A percentile compares a stretch with the other conserved stretches of the same genome.
These are phyloP conservation scores for Brettanomyces anomalus DNA, from an alignment of 805 yeast species.

Conservation along the genomic window DNA sequence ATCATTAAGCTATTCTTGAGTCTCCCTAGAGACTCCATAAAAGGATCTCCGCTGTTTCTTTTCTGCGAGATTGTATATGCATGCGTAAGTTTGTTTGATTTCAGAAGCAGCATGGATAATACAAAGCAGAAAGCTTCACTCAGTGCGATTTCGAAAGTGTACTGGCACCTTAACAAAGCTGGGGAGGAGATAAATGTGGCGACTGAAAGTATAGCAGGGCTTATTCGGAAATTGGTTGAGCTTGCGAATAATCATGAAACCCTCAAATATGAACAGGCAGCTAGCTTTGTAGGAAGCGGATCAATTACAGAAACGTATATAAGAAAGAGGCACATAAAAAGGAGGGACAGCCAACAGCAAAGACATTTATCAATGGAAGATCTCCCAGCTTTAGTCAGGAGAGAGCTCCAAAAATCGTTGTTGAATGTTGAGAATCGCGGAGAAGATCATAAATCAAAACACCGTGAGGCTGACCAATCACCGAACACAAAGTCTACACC, in stretches of 20 bases:
- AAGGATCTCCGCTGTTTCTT: constrained; percentile 47
- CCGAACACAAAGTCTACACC: not conserved
- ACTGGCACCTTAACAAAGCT: constrained; percentile 50
- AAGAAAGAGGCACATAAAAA: constrained; percentile 3
- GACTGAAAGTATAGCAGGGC: constrained; percentile 49
- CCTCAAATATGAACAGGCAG: constrained; percentile 1
- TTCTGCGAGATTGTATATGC: constrained; percentile 47
- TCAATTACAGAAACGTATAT: constrained; percentile 5
- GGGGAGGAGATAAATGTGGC: constrained; percentile 52
- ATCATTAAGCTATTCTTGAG: constrained; percentile 35
- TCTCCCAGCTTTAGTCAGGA: constrained; percentile 5
- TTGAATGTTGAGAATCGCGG: not conserved
- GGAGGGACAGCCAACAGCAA: constrained; percentile 16
- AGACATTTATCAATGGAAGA: constrained; percentile 15
- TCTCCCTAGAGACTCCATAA: constrained; percentile 36
- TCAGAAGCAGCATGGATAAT: constrained; percentile 29
- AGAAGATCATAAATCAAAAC: not conserved
- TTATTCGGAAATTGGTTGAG: constrained; percentile 43
- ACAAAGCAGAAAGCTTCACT: constrained; percentile 34
- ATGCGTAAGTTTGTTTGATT: constrained; percentile 43
- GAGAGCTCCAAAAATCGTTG: not conserved
- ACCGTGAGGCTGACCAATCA: not conserved
- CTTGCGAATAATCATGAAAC: constrained; percentile 25
- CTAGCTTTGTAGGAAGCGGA: constrained; percentile 11
- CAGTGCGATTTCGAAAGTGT: constrained; percentile 40